These are phyloP conservation scores for Stagonosporopsis cucurbitacearum DNA, from an alignment of 2,329 filamentous ascomycete species.

Conservation along the genomic window DNA sequence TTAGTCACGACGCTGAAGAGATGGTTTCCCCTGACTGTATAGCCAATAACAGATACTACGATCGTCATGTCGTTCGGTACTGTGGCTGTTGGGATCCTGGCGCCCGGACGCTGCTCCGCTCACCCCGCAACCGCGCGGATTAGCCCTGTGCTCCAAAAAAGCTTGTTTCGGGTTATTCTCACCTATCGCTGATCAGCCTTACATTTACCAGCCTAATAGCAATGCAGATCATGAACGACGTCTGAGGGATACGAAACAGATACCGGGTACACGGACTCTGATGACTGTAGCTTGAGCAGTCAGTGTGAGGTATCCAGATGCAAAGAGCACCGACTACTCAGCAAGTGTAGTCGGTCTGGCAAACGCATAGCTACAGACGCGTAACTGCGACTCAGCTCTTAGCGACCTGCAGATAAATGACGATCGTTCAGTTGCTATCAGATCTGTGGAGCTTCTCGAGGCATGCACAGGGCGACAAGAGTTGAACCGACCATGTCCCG, in stretches of 20 bases:
- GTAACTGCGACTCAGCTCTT: neutral
- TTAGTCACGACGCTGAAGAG: neutral
- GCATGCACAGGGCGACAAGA: neutral
- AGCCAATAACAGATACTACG: neutral
- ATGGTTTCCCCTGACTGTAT: neutral
- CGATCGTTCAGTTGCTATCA: neutral
- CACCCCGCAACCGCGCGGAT: slow-evolving; percentile 2
- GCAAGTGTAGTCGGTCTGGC: neutral
- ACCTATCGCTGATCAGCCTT: neutral
- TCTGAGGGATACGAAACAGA: neutral
- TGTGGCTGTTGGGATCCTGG: neutral
- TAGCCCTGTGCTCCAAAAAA: slow-evolving; percentile 1
- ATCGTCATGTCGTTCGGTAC: neutral
- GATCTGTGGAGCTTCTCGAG: neutral
- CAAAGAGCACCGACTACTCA: neutral
- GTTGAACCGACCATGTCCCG: neutral
- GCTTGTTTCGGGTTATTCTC: slow-evolving; percentile 2
- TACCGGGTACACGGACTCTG: too few relatives aligned
- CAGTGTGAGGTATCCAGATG: neutral
- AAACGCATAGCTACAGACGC: too few relatives aligned
- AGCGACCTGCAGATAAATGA: neutral
- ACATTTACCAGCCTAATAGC: neutral
- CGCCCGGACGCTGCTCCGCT: slow-evolving; percentile 3
- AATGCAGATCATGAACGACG: neutral
- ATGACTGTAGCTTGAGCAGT: too few relatives aligned